A percentile compares a stretch with the other conserved stretches of the same genome.
Evolutionary conservation across 2,329 filamentous ascomycete species (phyloP).

Genomic region (Phoma herbarum): DNA sequence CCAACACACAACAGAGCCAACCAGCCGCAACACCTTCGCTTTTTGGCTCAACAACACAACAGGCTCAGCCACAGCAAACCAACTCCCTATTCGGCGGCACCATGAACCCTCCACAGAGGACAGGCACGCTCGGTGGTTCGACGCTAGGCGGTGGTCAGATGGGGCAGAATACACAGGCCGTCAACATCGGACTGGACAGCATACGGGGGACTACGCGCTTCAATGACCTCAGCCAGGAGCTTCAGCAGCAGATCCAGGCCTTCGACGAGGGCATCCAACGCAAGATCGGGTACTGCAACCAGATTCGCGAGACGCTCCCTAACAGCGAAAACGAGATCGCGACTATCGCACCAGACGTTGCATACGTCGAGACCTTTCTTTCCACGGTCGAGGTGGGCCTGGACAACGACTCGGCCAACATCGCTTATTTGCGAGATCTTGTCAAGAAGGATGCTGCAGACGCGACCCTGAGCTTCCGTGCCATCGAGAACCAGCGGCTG

Average conservation of each 20-base stretch:
- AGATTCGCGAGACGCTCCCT: slow-evolving; percentile 74
- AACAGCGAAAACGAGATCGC: slow-evolving; percentile 70
- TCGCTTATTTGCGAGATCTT: slow-evolving; percentile 64
- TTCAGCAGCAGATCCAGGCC: slow-evolving; percentile 79
- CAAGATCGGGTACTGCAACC: slow-evolving; percentile 78
- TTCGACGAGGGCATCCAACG: slow-evolving; percentile 83
- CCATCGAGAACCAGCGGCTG: slow-evolving; percentile 77
- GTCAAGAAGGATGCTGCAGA: slow-evolving; percentile 74
- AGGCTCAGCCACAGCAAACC: slow-evolving; percentile 42
- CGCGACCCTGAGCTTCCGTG: slow-evolving; percentile 75
- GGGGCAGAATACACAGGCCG: slow-evolving; percentile 36
- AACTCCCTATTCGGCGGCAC: slow-evolving; percentile 45
- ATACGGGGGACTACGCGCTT: slow-evolving; percentile 89
- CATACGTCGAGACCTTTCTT: slow-evolving; percentile 68
- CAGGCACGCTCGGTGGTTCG: slow-evolving; percentile 38
- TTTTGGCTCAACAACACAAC: slow-evolving; percentile 40
- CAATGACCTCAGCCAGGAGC: slow-evolving; percentile 83
- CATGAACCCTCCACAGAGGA: slow-evolving; percentile 41
- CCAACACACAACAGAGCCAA: slow-evolving; percentile 42
- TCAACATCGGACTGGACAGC: slow-evolving; percentile 61
- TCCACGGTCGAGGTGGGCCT: slow-evolving; percentile 70
- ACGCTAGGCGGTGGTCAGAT: slow-evolving; percentile 39
- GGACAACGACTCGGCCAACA: slow-evolving; percentile 68
- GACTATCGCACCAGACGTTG: slow-evolving; percentile 71
- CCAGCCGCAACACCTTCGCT: slow-evolving; percentile 43